A percentile compares a stretch with the other conserved stretches of the same genome.
Evolutionary conservation across 164 flowering plant species (phyloP).

Genomic region (Aristolochia contorta): DNA sequence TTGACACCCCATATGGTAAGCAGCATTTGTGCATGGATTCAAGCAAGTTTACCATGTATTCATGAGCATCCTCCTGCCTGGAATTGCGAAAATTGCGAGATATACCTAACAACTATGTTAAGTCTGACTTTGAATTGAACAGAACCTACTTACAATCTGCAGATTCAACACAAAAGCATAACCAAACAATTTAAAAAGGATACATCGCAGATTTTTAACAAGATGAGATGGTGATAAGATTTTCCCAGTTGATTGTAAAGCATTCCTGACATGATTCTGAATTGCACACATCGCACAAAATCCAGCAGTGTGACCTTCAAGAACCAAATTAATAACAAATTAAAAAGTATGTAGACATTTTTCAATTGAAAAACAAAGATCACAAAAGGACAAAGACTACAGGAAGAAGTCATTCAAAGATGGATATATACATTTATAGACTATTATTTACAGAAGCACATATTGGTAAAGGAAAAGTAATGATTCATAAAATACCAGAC

Average conservation of each 20-base stretch:
- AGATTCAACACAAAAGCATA: background rate
- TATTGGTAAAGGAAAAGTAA: no score
- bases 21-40: slow-evolving; percentile 99
- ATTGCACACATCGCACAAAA: slow-evolving; percentile 98
- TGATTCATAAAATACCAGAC: no score
- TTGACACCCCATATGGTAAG: slow-evolving; percentile 86
- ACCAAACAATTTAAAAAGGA: slow-evolving; percentile 29
- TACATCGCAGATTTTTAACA: slow-evolving; percentile 88
- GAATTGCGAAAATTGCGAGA: slow-evolving; percentile 79
- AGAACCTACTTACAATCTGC: no score
- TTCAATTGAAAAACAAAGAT: background rate
- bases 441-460: no score
- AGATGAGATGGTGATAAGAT: slow-evolving; percentile 77
- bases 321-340: slow-evolving; percentile 10
- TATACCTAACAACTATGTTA: slow-evolving; percentile 59
- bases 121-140: slow-evolving; percentile 18
- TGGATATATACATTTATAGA: no score
- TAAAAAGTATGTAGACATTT: background rate
- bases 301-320: slow-evolving; percentile 75
- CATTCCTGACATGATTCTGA: slow-evolving; percentile 89
- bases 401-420: background rate
- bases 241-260: slow-evolving; percentile 78
- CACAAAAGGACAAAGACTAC: background rate
- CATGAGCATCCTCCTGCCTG: slow-evolving; percentile 99
- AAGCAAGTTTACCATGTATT: slow-evolving; percentile 89